A percentile compares a stretch with the other conserved stretches of the same genome.
phyloP scores from a whole-genome alignment of 2,329 filamentous ascomycete species.

The Neonectria neomacrospora region DNA sequence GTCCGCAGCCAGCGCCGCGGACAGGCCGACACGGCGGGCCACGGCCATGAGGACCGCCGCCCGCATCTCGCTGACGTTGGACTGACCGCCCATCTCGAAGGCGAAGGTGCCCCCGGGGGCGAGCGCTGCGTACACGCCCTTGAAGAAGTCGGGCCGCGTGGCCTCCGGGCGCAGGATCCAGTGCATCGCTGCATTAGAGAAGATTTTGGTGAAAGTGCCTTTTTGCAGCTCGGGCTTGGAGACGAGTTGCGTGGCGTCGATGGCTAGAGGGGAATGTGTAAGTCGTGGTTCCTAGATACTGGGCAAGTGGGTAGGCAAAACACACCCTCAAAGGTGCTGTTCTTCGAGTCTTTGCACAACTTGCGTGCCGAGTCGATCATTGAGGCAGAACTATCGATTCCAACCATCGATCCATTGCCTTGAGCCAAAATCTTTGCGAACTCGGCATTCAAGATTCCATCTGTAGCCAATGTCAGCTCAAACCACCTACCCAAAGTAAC shows the following conservation, averaged over 20 bases:
- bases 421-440: constrained; percentile 59
- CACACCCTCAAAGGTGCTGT: constrained; percentile 58
- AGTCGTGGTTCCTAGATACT: neutral
- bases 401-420: constrained; percentile 63
- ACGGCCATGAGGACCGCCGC: constrained; percentile 66
- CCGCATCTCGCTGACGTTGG: constrained; percentile 73
- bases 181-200: constrained; percentile 75
- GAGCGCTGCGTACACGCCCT: constrained; percentile 62
- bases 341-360: constrained; percentile 51
- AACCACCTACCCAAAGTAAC: neutral
- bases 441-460: constrained; percentile 68
- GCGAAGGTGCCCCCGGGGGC: constrained; percentile 67
- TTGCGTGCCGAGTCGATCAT: constrained; percentile 67
- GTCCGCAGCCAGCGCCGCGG: constrained; percentile 59
- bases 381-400: constrained; percentile 66
- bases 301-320: neutral
- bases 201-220: constrained; percentile 63
- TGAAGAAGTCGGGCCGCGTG: constrained; percentile 63
- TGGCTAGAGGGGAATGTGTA: constrained; percentile 49
- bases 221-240: constrained; percentile 50
- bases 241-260: constrained; percentile 58
- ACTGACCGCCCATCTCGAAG: constrained; percentile 78
- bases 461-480: constrained; percentile 46
- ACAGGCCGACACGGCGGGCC: constrained; percentile 60
- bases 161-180: constrained; percentile 67